These are phyloP conservation scores for Heliocybe sulcata DNA, from an alignment of 1,284 basidiomycete species.

Conservation along the genomic window DNA sequence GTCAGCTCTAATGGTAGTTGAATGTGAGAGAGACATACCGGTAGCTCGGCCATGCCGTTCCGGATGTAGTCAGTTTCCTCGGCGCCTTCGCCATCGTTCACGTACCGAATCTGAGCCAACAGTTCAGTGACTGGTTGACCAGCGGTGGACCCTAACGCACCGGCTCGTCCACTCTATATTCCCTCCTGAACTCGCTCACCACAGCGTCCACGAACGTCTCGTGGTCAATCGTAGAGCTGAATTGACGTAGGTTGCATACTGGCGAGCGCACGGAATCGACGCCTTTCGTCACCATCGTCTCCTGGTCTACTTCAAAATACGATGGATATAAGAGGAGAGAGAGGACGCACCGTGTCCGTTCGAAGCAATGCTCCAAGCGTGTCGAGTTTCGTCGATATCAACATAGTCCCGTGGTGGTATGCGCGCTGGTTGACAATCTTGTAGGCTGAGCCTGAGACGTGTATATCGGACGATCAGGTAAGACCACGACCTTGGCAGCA, in stretches of 20 bases:
- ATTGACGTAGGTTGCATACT: slow-evolving; percentile 77
- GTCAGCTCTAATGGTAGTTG: neutral
- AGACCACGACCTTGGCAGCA: neutral
- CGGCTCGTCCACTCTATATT: slow-evolving; percentile 49
- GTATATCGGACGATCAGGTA: slow-evolving; percentile 10
- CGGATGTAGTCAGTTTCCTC: slow-evolving; percentile 49
- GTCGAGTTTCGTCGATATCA: slow-evolving; percentile 76
- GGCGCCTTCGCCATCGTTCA: slow-evolving; percentile 38
- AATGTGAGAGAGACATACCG: slow-evolving; percentile 27
- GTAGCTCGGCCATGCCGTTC: slow-evolving; percentile 66
- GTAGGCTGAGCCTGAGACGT: slow-evolving; percentile 98
- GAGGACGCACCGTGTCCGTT: slow-evolving; percentile 54
- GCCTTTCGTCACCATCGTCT: slow-evolving; percentile 76
- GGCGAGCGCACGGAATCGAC: slow-evolving; percentile 91
- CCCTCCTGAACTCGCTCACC: slow-evolving; percentile 59
- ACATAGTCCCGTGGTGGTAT: slow-evolving; percentile 99
- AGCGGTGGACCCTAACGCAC: slow-evolving; percentile 18
- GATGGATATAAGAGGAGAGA: slow-evolving; percentile 3
- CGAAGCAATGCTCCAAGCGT: slow-evolving; percentile 69
- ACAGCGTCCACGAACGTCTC: slow-evolving; percentile 69
- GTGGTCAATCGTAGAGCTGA: slow-evolving; percentile 50
- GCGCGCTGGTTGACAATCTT: slow-evolving; percentile 89
- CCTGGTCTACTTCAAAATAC: slow-evolving; percentile 30
- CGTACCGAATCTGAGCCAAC: slow-evolving; percentile 21
- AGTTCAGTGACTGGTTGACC: neutral